Evolutionary conservation across 108 stramenopile genomes (phyloP), one percentile per base, ranked within the genome.

Genomic region (Cylindrotheca fusiformis): DNA sequence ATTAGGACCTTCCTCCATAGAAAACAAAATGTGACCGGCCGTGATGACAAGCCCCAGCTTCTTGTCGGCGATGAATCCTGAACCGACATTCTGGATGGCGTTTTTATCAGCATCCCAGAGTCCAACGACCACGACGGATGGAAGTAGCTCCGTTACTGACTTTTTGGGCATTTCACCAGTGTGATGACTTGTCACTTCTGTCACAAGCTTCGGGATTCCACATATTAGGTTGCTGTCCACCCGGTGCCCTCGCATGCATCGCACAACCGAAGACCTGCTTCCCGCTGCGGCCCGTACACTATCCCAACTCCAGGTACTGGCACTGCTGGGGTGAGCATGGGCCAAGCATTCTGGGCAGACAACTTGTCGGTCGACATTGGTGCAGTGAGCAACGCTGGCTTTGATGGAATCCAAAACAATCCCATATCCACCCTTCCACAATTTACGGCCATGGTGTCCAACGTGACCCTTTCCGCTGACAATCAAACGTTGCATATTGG

Each of bases 301-400:
- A 48, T 75, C 72, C 74, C 74, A 76, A 21, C 69, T 67, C 73
- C 79, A 87, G 10, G 82, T 68, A 60, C 81, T 74, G 0, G 82
- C 85, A 50, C 53, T 55, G 25, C 74, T 55, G 12, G 83, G 72
- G 31, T 72, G 68, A n/a, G 59, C 49, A 48, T 78, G 82, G 1
- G 77, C 80, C 30, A 92, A 60, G 52, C 90, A 92, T 46, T 83
- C 81, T 17, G 90, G 87, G 60, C 90, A 92, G 8, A 83, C 75
- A 8, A 80, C 79, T 61, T 92, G 83, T 26, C 72, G 68, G 55
- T 83, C 83, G 5, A 86, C 74, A 30, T 85, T 85, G 53, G 75
- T 59, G 28, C 65, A 80, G 46, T 83, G 63, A 17, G 60, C 54
- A n/a, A 82, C 53, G 8, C 75, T 71, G 44, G 76, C 64, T 8